Evolutionary conservation across 345 rosid species (phyloP).

Genomic region (Populus davidiana): DNA sequence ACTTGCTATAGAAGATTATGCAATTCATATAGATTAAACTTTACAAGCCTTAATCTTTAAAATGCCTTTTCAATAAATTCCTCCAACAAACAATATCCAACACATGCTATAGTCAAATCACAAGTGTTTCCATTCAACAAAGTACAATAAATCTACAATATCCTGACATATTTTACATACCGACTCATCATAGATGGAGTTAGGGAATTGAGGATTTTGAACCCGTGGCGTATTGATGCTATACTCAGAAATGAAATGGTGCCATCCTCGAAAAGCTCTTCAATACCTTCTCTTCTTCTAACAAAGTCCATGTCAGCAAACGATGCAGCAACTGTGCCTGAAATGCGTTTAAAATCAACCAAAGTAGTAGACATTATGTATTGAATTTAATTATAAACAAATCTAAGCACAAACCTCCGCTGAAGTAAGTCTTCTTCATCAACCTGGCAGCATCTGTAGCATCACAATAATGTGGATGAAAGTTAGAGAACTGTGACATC

Average conservation of each 20-base stretch:
- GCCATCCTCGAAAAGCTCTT: conserved; percentile 92
- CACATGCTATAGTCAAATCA: too few relatives aligned
- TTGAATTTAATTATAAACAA: conserved; percentile 3
- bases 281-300: conserved; percentile 76
- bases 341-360: conserved; percentile 12
- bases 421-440: conserved; percentile 77
- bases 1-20: too few relatives aligned
- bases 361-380: neutral
- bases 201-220: conserved; percentile 67
- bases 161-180: conserved; percentile 33
- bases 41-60: too few relatives aligned
- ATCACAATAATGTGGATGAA: conserved; percentile 14
- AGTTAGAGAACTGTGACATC: neutral
- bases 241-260: conserved; percentile 81
- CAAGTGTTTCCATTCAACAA: neutral
- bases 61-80: too few relatives aligned
- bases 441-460: conserved; percentile 78
- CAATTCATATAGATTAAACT: too few relatives aligned
- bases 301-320: conserved; percentile 95
- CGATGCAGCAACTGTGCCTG: conserved; percentile 92
- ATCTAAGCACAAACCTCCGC: conserved; percentile 73
- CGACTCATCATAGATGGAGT: conserved; percentile 57
- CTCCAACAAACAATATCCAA: too few relatives aligned
- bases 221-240: conserved; percentile 77
- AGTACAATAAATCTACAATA: neutral